Percentiles rank a stretch among this genome's conserved stretches.
Evolutionary conservation across 2,329 filamentous ascomycete genomes (phyloP).

Genomic region (Aureobasidium sp.): DNA sequence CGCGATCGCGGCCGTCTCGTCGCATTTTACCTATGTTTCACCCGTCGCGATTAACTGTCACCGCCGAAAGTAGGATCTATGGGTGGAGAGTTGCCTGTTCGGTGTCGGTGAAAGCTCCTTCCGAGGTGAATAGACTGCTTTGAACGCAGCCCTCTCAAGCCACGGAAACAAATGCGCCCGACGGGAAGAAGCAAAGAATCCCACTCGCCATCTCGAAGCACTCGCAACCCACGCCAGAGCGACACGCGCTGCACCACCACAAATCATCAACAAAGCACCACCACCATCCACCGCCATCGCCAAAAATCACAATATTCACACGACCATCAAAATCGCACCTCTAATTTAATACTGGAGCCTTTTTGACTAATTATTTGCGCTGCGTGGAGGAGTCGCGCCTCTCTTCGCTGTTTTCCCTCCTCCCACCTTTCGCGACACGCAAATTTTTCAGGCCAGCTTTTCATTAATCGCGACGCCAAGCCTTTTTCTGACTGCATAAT

Average conservation of each 20-base stretch:
- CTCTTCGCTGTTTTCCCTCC: not conserved
- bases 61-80: not conserved
- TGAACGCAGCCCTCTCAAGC: not conserved
- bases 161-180: not conserved
- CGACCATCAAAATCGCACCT: constrained; percentile 6
- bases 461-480: constrained; percentile 9
- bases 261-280: constrained; percentile 8
- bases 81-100: not conserved
- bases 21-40: not conserved
- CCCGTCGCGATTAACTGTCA: not conserved
- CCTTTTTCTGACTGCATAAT: constrained; percentile 7
- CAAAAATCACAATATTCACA: constrained; percentile 9
- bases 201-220: not conserved
- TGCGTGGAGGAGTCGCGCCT: not conserved
- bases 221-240: not conserved
- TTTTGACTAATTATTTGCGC: constrained; percentile 8
- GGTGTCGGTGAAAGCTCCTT: not conserved
- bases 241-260: constrained; percentile 6
- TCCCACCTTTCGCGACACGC: constrained; percentile 1
- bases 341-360: not conserved
- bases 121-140: not conserved
- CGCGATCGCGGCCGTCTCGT: not conserved
- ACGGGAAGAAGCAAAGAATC: not conserved
- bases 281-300: constrained; percentile 3
- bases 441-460: constrained; percentile 9